Evolutionary conservation across 2,329 filamentous ascomycete species (phyloP).

Genomic region (Beauveria varroae): DNA sequence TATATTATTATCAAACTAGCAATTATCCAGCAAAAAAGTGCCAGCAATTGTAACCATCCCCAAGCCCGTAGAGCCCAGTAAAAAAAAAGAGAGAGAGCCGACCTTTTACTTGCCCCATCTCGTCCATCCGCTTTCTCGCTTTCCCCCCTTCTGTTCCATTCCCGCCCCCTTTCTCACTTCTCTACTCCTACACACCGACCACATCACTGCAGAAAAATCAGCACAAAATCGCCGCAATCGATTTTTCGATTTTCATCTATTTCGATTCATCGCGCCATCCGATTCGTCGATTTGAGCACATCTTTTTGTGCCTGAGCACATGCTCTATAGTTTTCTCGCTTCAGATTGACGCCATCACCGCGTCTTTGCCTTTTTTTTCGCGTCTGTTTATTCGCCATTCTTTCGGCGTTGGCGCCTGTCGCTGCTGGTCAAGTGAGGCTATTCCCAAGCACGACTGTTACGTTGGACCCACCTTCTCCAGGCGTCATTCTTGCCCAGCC

Average conservation of each 20-base stretch:
- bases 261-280: conserved; percentile 25
- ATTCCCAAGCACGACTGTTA: conserved; percentile 26
- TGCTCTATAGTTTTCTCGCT: conserved; percentile 21
- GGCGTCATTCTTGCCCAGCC: conserved; percentile 11
- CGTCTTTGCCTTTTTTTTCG: conserved; percentile 17
- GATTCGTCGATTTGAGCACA: conserved; percentile 27
- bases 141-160: conserved; percentile 7
- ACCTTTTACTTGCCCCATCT: conserved; percentile 6
- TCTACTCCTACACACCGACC: conserved; percentile 21
- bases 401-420: conserved; percentile 10
- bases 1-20: conserved; percentile 11
- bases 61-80: conserved; percentile 13
- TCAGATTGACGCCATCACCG: conserved; percentile 18
- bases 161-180: conserved; percentile 9
- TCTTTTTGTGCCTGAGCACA: conserved; percentile 26
- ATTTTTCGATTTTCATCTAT: conserved; percentile 35
- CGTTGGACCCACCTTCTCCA: conserved; percentile 14
- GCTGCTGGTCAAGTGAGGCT: conserved; percentile 28
- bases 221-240: conserved; percentile 20
- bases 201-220: conserved; percentile 22
- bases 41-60: conserved; percentile 20
- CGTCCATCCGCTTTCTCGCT: conserved; percentile 6
- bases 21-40: conserved; percentile 10
- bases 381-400: neutral
- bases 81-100: conserved; percentile 6